Evolutionary conservation across 352 stramenopile species (phyloP), one percentile per base, ranked within the genome.

Genomic region (Phytophthora boehmeriae): DNA sequence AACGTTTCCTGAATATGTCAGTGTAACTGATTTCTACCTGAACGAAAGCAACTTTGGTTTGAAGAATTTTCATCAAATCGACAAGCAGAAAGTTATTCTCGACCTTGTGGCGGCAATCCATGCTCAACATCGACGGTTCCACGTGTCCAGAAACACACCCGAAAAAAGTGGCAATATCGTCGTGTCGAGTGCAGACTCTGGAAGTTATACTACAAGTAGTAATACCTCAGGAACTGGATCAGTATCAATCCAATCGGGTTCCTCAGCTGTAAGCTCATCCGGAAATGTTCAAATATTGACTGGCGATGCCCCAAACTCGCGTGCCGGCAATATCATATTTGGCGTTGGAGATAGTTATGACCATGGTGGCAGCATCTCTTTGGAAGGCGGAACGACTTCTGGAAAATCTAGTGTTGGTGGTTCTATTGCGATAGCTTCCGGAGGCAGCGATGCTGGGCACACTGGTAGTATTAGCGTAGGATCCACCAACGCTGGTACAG

Each of bases 1-100:
- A 59, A 70, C 95, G 1, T 96, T 97, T 51, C 91, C 91, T 25
- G 91, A 97, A 66, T 90, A 97, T 48, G 75, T 97, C 23, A 75
- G 77, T 46, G 72, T 94, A 4, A 52, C 89, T 35, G 71, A 95
- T 34, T 92, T 89, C 44, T 53, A 70, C 22, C 48, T 96, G 13
- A 78, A 75, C 14, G 85, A 96, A 58, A 84, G 89, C 43, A 71
- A 59, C 27, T 91, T 95, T 46, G 59, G 66, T 0, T 72, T 96
- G 30, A 75, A 90, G 48, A 70, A 97, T 44, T 97, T 97, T 66
- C 73, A 89, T 56, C 89, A 97, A 80, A 80, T 97, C 28, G 83
- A 97, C 73, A 96, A 97, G 63, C 83, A 92, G 36, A 79, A 70
- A 19, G 72, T 97, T 8, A 84, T 89, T 27, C 74, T 97, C 23